These are phyloP conservation scores for Lipomyces yamadae DNA, from an alignment of 805 yeast genomes.

Conservation along the genomic window DNA sequence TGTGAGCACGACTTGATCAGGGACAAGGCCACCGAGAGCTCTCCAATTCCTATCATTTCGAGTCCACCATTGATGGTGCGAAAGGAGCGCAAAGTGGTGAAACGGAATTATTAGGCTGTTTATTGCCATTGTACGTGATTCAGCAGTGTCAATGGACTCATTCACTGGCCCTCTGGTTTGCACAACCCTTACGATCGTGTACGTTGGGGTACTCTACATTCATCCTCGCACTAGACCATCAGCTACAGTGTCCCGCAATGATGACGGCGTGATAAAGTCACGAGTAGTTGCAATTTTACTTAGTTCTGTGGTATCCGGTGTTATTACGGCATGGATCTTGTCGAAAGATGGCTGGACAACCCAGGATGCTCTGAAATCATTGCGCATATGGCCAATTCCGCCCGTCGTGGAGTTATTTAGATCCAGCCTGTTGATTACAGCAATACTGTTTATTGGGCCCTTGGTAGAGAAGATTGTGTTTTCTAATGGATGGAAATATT, in stretches of 20 bases:
- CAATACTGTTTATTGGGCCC: conserved; percentile 57
- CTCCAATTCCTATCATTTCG: neutral
- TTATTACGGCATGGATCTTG: conserved; percentile 26
- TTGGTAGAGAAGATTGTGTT: conserved; percentile 47
- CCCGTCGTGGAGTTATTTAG: conserved; percentile 19
- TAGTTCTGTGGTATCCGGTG: conserved; percentile 25
- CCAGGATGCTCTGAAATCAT: conserved; percentile 6
- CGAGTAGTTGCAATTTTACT: conserved; percentile 25
- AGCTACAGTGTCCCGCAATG: conserved; percentile 25
- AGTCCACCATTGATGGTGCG: neutral
- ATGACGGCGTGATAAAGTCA: conserved; percentile 19
- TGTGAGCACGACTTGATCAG: neutral
- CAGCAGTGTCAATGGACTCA: neutral
- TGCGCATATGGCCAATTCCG: conserved; percentile 25
- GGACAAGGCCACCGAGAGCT: neutral
- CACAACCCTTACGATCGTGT: conserved; percentile 23
- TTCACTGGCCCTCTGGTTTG: conserved; percentile 8
- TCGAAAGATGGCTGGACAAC: conserved; percentile 8
- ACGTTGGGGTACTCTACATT: conserved; percentile 39
- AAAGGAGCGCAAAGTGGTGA: neutral
- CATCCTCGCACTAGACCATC: conserved; percentile 35
- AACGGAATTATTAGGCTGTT: neutral
- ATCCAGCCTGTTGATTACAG: conserved; percentile 40
- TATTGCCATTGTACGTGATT: neutral
- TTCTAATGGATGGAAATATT: conserved; percentile 35